phyloP scores from a whole-genome alignment of 352 stramenopile species.

The Phytophthora citrophthora region DNA sequence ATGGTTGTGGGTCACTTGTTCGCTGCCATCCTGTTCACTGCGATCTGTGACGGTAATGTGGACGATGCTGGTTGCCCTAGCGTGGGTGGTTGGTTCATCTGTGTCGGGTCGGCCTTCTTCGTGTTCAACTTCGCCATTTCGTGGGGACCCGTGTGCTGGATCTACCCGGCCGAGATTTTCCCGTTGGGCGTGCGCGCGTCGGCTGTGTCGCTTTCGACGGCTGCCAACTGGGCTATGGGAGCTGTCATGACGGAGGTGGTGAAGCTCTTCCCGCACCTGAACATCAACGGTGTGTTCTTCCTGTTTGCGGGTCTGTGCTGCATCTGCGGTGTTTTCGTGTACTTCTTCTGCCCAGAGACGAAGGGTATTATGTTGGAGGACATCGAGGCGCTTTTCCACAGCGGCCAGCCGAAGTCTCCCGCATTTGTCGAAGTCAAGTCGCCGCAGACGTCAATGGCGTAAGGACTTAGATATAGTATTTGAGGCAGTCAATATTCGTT shows the following conservation, averaged over 20 bases:
- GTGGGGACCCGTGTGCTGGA: slow-evolving; percentile 40
- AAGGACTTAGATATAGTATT: no score
- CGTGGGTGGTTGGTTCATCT: slow-evolving; percentile 27
- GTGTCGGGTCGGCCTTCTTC: slow-evolving; percentile 1
- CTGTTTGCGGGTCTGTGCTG: not conserved
- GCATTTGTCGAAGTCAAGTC: not conserved
- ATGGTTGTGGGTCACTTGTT: slow-evolving; percentile 57
- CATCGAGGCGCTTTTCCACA: not conserved
- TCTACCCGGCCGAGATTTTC: slow-evolving; percentile 61
- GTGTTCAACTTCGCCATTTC: slow-evolving; percentile 8
- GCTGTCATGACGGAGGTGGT: slow-evolving; percentile 40
- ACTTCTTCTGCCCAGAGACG: no score
- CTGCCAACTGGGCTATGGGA: slow-evolving; percentile 47
- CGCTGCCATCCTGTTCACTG: slow-evolving; percentile 34
- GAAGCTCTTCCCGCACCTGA: slow-evolving; percentile 22
- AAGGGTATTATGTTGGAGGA: not conserved
- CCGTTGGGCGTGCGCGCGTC: slow-evolving; percentile 33
- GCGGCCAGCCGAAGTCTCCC: not conserved
- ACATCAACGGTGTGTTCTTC: slow-evolving; percentile 62
- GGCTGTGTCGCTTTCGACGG: slow-evolving; percentile 10
- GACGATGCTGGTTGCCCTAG: slow-evolving; percentile 33
- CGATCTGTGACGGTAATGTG: slow-evolving; percentile 40
- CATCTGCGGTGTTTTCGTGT: no score
- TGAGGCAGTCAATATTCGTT: no score
- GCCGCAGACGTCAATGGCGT: not conserved